Conservation (phyloP, 495 filamentous ascomycete species). For the Aspergillus leporis region DNA sequence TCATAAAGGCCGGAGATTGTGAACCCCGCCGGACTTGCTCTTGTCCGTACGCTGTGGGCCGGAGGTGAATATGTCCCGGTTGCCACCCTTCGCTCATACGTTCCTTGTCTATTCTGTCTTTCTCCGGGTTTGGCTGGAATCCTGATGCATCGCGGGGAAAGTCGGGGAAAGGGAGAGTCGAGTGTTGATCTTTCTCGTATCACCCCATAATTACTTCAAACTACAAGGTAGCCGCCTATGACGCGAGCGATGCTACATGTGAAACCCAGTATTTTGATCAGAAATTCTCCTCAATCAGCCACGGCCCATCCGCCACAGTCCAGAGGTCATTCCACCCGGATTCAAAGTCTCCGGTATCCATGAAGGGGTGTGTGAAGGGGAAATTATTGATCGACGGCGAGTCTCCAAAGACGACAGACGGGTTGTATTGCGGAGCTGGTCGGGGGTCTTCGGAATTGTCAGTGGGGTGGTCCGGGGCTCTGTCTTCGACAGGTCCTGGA, state of each 20-base stretch:
- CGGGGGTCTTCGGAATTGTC: background rate
- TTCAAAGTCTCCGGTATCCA: conserved; percentile 9
- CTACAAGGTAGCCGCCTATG: no score
- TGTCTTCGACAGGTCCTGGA: background rate
- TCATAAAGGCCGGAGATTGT: conserved; percentile 9
- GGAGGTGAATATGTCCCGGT: background rate
- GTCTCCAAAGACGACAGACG: conserved; percentile 18
- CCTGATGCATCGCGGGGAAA: background rate
- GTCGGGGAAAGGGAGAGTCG: background rate
- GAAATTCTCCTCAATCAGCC: conserved; percentile 40
- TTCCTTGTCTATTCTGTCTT: background rate
- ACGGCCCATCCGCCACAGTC: conserved; percentile 44
- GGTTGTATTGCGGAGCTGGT: conserved; percentile 5
- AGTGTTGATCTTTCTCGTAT: background rate
- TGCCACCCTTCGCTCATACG: no score
- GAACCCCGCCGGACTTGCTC: conserved; percentile 16
- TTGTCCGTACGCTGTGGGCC: conserved; percentile 5
- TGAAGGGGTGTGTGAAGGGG: background rate
- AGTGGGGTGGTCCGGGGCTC: background rate
- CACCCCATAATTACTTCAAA: no score
- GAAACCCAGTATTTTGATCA: conserved; percentile 4
- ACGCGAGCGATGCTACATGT: background rate
- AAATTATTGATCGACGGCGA: conserved; percentile 12
- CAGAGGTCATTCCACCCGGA: conserved; percentile 33
- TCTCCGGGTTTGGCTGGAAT: background rate